Evolutionary conservation across 257 asterid genomes (phyloP).

Genomic region (Marsdenia floribunda): DNA sequence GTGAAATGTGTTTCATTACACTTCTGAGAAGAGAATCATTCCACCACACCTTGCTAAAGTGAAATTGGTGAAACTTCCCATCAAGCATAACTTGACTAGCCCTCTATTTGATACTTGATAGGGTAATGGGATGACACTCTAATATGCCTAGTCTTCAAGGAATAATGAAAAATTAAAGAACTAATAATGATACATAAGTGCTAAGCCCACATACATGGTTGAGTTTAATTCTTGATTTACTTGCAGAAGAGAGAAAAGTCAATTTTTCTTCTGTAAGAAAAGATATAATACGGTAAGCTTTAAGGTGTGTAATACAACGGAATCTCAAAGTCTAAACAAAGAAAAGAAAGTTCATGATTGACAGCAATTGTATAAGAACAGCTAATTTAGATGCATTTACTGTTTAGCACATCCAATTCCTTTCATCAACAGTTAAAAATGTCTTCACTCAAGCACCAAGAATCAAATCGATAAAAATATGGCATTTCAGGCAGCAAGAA

Average conservation of each 20-base stretch:
- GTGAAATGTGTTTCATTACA: not conserved
- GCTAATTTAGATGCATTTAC: not conserved
- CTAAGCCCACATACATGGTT: not conserved
- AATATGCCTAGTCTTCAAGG: not conserved
- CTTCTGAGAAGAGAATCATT: not conserved
- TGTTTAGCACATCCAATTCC: not conserved
- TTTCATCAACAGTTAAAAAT: not conserved
- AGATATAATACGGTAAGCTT: not conserved
- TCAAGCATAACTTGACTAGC: no score
- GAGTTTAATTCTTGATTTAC: not conserved
- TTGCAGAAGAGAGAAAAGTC: not conserved
- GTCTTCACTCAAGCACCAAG: not conserved
- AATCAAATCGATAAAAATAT: not conserved
- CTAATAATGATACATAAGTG: not conserved
- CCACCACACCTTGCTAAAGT: not conserved
- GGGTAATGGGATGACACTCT: not conserved
- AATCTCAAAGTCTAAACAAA: not conserved
- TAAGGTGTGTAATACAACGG: not conserved
- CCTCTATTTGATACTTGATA: no score
- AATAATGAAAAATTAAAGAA: not conserved
- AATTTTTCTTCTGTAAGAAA: not conserved
- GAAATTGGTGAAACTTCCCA: no score
- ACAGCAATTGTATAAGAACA: not conserved
- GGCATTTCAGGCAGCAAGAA: slow-evolving; percentile 6
- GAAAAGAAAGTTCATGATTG: not conserved